Evolutionary conservation across 1,284 basidiomycete genomes (phyloP).

Genomic region (Athelia psychrophila): DNA sequence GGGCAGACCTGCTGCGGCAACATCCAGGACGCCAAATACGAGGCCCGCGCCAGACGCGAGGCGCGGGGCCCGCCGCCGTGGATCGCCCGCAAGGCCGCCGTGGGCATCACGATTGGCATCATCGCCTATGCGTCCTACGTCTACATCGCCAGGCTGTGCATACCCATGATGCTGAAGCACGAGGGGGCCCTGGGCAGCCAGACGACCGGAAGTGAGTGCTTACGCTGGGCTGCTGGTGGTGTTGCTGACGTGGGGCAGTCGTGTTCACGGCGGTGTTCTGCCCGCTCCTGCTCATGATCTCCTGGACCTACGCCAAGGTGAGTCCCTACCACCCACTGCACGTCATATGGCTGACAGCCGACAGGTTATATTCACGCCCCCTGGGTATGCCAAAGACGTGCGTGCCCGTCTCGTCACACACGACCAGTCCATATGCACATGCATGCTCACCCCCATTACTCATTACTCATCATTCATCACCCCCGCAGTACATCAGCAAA

Average conservation of each 20-base stretch:
- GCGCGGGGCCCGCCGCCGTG: slow-evolving; percentile 38
- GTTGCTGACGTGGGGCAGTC: too few relatives aligned
- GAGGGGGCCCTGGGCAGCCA: slow-evolving; percentile 35
- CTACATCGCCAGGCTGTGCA: slow-evolving; percentile 55
- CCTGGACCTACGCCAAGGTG: slow-evolving; percentile 58
- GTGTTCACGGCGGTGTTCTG: slow-evolving; percentile 47
- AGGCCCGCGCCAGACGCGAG: not conserved
- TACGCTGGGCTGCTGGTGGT: not conserved
- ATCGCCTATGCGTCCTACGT: slow-evolving; percentile 54
- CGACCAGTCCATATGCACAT: too few relatives aligned
- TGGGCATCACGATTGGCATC: slow-evolving; percentile 38
- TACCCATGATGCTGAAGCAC: slow-evolving; percentile 48
- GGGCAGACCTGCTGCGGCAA: not conserved
- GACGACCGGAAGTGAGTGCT: slow-evolving; percentile 48
- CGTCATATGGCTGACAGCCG: not conserved
- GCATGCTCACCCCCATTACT: too few relatives aligned
- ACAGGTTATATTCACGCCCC: slow-evolving; percentile 50
- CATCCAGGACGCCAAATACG: not conserved
- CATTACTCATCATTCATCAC: too few relatives aligned
- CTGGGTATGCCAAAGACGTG: slow-evolving; percentile 56
- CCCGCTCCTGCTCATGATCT: slow-evolving; percentile 47
- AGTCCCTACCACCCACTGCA: slow-evolving; percentile 6
- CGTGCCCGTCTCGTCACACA: slow-evolving; percentile 17
- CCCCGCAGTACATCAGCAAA: too few relatives aligned
- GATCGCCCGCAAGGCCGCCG: slow-evolving; percentile 47